Percentiles rank a stretch among this genome's conserved stretches.
Evolutionary conservation across 495 filamentous ascomycete genomes (phyloP).

Genomic region (Neurospora intermedia): DNA sequence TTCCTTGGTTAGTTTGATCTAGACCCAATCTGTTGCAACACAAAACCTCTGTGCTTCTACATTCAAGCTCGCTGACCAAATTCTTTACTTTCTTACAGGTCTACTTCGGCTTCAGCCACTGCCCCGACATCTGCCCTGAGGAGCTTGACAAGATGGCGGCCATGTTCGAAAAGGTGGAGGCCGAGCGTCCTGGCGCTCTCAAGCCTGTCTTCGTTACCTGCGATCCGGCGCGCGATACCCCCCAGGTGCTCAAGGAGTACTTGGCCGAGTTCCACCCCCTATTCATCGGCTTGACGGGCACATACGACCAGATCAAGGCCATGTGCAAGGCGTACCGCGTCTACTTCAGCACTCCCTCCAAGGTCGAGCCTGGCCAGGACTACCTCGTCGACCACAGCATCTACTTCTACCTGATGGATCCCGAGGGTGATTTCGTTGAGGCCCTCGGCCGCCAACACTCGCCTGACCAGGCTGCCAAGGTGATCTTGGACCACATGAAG

Average conservation of each 20-base stretch:
- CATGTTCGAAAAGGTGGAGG: constrained; percentile 76
- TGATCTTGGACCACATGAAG: constrained; percentile 78
- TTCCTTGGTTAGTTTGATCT: constrained; percentile 43
- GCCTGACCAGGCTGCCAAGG: constrained; percentile 69
- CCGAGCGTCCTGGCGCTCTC: constrained; percentile 25
- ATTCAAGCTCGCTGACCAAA: background rate
- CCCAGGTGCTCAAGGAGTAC: constrained; percentile 72
- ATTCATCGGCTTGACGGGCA: constrained; percentile 83
- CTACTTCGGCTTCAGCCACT: constrained; percentile 98
- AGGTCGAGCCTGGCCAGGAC: constrained; percentile 85
- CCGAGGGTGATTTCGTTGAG: constrained; percentile 96
- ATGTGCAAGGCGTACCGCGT: constrained; percentile 92
- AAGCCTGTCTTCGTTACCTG: constrained; percentile 86
- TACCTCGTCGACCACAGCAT: constrained; percentile 98
- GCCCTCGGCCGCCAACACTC: constrained; percentile 91
- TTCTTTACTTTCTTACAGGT: constrained; percentile 34
- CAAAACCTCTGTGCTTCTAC: background rate
- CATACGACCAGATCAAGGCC: constrained; percentile 81
- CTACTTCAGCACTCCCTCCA: constrained; percentile 85
- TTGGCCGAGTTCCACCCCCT: constrained; percentile 85
- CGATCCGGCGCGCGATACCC: constrained; percentile 84
- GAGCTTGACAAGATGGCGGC: constrained; percentile 97
- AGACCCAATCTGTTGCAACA: background rate
- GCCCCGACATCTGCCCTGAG: constrained; percentile 97
- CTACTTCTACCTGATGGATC: constrained; percentile 99